Percentiles rank a stretch among this genome's conserved stretches.
These are phyloP conservation scores for Rhizopus microsporus DNA, from an alignment of 371 early-diverging fungal genomes.

Conservation along the genomic window DNA sequence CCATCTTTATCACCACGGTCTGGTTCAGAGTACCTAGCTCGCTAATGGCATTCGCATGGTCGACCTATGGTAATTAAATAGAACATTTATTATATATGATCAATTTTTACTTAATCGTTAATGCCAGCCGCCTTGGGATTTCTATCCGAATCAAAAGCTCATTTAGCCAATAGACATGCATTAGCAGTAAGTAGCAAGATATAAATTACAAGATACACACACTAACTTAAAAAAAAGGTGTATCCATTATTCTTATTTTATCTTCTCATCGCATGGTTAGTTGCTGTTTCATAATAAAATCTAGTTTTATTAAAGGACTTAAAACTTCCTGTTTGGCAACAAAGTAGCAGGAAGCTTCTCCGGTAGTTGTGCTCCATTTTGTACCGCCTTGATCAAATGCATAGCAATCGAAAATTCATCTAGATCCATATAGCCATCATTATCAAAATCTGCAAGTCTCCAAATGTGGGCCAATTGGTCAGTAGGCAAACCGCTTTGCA, in stretches of 20 bases:
- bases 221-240: slow-evolving; percentile 21
- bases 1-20: slow-evolving; percentile 65
- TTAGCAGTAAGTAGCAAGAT: slow-evolving; percentile 66
- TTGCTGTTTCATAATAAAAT: slow-evolving; percentile 63
- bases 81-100: background rate
- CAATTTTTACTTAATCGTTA: background rate
- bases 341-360: slow-evolving; percentile 54
- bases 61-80: slow-evolving; percentile 67
- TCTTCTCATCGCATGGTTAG: slow-evolving; percentile 90
- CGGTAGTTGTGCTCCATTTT: slow-evolving; percentile 56
- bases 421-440: slow-evolving; percentile 69
- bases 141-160: slow-evolving; percentile 69
- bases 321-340: slow-evolving; percentile 48
- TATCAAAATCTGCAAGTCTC: slow-evolving; percentile 70
- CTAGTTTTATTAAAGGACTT: slow-evolving; percentile 9
- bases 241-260: slow-evolving; percentile 94
- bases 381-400: slow-evolving; percentile 59
- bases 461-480: slow-evolving; percentile 67
- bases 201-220: background rate
- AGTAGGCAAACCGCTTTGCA: slow-evolving; percentile 61
- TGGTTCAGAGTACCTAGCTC: slow-evolving; percentile 73
- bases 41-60: slow-evolving; percentile 79
- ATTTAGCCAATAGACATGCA: slow-evolving; percentile 78
- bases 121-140: slow-evolving; percentile 86
- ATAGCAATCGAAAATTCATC: slow-evolving; percentile 74